A percentile compares a stretch with the other conserved stretches of the same genome.
phyloP scores from a whole-genome alignment of 2,329 filamentous ascomycete species.

The Ustulina deusta region DNA sequence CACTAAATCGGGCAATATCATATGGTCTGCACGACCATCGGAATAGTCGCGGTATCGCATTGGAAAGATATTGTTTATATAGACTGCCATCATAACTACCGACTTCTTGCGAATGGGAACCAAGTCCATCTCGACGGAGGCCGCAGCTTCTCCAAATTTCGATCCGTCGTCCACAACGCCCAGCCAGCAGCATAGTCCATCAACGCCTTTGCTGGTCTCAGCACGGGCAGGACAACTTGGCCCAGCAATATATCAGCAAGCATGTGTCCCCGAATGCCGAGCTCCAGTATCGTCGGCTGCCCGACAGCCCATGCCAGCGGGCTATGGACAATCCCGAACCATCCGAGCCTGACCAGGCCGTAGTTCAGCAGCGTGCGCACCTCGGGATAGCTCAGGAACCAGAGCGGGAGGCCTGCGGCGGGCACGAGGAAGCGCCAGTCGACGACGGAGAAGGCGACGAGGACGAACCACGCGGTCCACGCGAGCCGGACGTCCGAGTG shows the following conservation, averaged over 20 bases:
- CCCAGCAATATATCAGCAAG: neutral
- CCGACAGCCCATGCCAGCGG: constrained; percentile 33
- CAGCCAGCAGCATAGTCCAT: constrained; percentile 23
- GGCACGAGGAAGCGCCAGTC: constrained; percentile 42
- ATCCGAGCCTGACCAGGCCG: constrained; percentile 42
- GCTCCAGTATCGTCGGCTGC: constrained; percentile 10
- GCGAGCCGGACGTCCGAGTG: constrained; percentile 40
- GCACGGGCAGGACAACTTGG: constrained; percentile 14
- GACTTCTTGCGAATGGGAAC: constrained; percentile 15
- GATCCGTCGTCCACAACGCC: constrained; percentile 22
- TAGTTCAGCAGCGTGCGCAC: constrained; percentile 36
- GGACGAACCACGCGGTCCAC: constrained; percentile 43
- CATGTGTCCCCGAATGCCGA: neutral
- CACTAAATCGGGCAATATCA: neutral
- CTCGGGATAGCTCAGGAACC: constrained; percentile 36
- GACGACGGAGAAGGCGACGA: constrained; percentile 31
- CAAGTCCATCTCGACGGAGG: constrained; percentile 26
- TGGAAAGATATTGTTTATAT: neutral
- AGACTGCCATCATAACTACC: neutral
- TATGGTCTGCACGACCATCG: neutral
- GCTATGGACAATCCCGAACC: constrained; percentile 37
- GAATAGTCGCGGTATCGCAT: neutral
- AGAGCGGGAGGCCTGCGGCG: constrained; percentile 25
- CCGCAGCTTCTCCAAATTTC: constrained; percentile 34
- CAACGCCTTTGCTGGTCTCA: constrained; percentile 20